phyloP scores from a whole-genome alignment of 306 rosid species.

The Sophora flavescens region DNA sequence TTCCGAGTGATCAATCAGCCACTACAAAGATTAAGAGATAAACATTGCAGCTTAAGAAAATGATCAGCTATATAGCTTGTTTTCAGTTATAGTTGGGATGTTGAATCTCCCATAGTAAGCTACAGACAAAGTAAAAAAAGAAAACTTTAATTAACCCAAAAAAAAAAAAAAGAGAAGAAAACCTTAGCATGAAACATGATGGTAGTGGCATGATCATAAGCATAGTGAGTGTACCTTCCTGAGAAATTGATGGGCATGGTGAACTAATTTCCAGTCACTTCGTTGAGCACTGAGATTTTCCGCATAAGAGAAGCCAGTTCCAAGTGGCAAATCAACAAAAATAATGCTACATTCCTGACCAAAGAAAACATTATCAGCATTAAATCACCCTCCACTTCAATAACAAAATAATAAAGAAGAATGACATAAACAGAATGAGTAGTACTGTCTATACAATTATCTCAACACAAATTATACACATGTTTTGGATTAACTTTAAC shows the following conservation, averaged over 20 bases:
- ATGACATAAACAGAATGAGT: neutral
- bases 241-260: conserved; percentile 59
- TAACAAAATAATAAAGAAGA: neutral
- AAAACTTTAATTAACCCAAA: too few relatives aligned
- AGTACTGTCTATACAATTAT: neutral
- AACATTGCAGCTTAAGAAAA: neutral
- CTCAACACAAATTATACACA: conserved; percentile 37
- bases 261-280: conserved; percentile 52
- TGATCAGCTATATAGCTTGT: neutral
- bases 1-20: conserved; percentile 71
- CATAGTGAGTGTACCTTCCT: conserved; percentile 50
- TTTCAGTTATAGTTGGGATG: neutral
- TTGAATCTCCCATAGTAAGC: neutral
- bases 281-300: conserved; percentile 26
- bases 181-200: neutral
- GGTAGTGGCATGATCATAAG: neutral
- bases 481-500: neutral
- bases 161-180: neutral
- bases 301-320: conserved; percentile 77
- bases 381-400: neutral
- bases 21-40: conserved; percentile 53
- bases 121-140: neutral
- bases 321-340: conserved; percentile 67
- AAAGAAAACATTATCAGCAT: neutral
- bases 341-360: conserved; percentile 58